Percentiles rank a stretch among this genome's conserved stretches.
phyloP scores from a whole-genome alignment of 1,284 basidiomycete species.

The Bondarzewia mesenterica region DNA sequence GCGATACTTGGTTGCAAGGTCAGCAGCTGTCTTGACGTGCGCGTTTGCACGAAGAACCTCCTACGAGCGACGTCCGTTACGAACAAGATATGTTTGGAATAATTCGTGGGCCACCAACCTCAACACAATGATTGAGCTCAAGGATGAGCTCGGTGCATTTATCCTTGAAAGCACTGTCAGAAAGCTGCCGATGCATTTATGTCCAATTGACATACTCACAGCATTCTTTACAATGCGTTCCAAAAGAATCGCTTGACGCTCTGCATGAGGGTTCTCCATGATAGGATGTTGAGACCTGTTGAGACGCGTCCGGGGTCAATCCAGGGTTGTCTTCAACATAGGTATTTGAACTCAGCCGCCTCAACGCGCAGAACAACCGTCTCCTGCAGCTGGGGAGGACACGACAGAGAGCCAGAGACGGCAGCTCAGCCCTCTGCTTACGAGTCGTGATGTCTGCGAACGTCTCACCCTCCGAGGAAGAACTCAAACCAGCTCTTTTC shows the following conservation, averaged over 20 bases:
- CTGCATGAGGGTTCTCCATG: constrained; percentile 93
- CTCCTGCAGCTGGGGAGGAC: no score
- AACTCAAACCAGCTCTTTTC: constrained; percentile 32
- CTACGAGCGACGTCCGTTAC: no score
- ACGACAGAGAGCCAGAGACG: no score
- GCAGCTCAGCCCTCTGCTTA: no score
- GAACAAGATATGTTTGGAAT: no score
- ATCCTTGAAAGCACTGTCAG: constrained; percentile 40
- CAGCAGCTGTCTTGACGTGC: constrained; percentile 66
- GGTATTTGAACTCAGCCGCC: no score
- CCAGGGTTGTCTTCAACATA: no score
- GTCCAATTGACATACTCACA: constrained; percentile 36
- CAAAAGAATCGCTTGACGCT: constrained; percentile 81
- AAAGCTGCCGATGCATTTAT: no score
- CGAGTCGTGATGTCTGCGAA: constrained; percentile 3
- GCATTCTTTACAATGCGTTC: constrained; percentile 89
- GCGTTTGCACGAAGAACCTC: constrained; percentile 67
- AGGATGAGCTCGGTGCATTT: constrained; percentile 74
- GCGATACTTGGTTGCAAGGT: constrained; percentile 73
- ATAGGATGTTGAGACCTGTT: no score
- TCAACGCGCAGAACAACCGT: no score
- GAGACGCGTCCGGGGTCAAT: no score
- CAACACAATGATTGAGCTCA: constrained; percentile 76
- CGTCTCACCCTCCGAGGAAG: constrained; percentile 34
- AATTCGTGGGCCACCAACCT: no score